phyloP scores from a whole-genome alignment of 73 alveolate genomes.

The Tetrahymena borealis region DNA sequence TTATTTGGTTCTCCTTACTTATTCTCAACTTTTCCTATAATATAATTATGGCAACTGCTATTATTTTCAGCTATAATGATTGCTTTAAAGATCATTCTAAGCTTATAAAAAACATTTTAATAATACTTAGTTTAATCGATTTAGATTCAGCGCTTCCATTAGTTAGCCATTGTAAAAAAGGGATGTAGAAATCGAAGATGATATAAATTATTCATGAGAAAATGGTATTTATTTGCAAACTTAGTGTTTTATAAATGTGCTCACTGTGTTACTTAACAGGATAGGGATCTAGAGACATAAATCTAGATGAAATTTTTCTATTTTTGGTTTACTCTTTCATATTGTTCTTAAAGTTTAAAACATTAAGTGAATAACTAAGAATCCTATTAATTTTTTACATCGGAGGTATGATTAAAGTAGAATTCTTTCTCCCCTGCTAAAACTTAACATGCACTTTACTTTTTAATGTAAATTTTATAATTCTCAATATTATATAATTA shows the following conservation, averaged over 20 bases:
- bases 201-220: background rate
- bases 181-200: background rate
- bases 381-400: background rate
- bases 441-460: background rate
- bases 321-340: background rate
- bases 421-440: background rate
- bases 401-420: background rate
- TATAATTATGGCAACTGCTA: background rate
- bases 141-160: background rate
- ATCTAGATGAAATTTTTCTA: background rate
- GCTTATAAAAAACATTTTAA: background rate
- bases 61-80: background rate
- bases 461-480: background rate
- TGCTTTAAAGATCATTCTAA: background rate
- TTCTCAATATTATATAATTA: background rate
- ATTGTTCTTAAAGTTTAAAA: background rate
- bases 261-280: background rate
- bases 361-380: background rate
- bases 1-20: background rate
- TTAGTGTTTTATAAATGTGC: background rate
- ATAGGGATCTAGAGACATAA: background rate
- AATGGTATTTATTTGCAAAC: background rate
- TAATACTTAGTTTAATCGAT: background rate
- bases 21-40: background rate
- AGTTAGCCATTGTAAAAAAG: background rate